Evolutionary conservation across 306 rosid genomes (phyloP).

Genomic region (Vigna hirtella): DNA sequence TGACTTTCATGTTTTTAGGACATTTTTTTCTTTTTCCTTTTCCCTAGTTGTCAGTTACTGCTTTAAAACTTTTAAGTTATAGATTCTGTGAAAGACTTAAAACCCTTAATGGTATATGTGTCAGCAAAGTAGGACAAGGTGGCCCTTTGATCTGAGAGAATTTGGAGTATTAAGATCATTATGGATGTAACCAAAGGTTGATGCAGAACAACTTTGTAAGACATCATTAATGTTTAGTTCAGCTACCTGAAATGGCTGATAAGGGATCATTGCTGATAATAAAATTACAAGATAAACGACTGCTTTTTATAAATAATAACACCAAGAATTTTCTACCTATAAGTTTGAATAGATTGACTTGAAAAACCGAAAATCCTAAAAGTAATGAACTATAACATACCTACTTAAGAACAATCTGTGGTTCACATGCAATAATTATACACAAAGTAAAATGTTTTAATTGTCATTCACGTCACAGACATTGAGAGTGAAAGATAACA

Average conservation of each 20-base stretch:
- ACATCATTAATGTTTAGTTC: conserved; percentile 37
- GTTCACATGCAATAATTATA: background rate
- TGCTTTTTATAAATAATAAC: background rate
- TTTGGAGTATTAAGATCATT: background rate
- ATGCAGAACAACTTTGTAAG: background rate
- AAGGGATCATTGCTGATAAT: background rate
- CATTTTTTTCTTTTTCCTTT: background rate
- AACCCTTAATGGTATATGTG: background rate
- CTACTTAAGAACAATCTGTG: conserved; percentile 8
- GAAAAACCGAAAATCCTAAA: conserved; percentile 23
- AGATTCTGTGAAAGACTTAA: background rate
- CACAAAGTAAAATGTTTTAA: conserved; percentile 10
- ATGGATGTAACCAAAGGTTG: background rate
- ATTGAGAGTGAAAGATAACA: background rate
- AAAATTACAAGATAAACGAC: background rate
- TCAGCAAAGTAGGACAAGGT: background rate
- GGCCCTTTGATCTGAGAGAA: background rate
- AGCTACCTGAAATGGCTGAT: conserved; percentile 34
- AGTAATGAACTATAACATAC: background rate
- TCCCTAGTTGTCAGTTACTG: background rate
- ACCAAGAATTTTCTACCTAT: conserved; percentile 37
- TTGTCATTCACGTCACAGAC: background rate
- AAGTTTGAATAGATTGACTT: conserved; percentile 29
- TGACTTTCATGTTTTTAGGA: conserved; percentile 31
- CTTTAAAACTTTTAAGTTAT: background rate